Evolutionary conservation across 345 rosid species (phyloP), one percentile per base, ranked within the genome.

Genomic region (Citrus hindsii): DNA sequence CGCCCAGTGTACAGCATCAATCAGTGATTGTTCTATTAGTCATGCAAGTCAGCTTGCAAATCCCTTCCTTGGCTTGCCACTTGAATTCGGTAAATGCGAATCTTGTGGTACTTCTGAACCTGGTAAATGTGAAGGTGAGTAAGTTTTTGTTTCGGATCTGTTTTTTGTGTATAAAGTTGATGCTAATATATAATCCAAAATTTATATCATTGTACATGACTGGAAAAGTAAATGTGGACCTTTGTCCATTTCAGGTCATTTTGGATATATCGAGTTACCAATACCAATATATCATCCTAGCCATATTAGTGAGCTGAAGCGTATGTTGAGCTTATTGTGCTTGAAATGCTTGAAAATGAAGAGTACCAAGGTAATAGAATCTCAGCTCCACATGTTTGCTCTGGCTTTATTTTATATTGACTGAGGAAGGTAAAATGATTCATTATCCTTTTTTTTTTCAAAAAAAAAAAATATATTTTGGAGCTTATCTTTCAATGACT

Each of bases 201-300:
- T 64, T 16, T 74, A 33, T 30, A 28, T 53, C 25, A 21, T 71
- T 21, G 4, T 30, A 53, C 19, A 30, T 21, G 6, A 33, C 21
- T 71, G 38, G 6, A 46, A 66, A 65, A 75, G 9, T 63, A 35
- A 75, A 30, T 59, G 9, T 48, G 63, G 35, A 61, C 22, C 76
- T 40, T 73, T 69, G 33, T 76, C 68, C n/a, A 60, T 79, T 76
- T 75, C 87, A 94, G 99, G 99, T 75, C 98, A 94, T 83, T 96
- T 96, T 84, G 99, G 99, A 55, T 94, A 90, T 73, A 90, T 94
- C 10, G 85, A 92, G 78, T 83, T 94, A 66, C 99, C 99, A 9
- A 83, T 89, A 61, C 97, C 98, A 2, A 89, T 94, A 76, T 96
- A 91, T 84, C 98, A 96, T 81, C 99, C 99, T 7, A 90, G 89